Evolutionary conservation across 257 asterid genomes (phyloP).

Genomic region (Plectranthus barbatus): DNA sequence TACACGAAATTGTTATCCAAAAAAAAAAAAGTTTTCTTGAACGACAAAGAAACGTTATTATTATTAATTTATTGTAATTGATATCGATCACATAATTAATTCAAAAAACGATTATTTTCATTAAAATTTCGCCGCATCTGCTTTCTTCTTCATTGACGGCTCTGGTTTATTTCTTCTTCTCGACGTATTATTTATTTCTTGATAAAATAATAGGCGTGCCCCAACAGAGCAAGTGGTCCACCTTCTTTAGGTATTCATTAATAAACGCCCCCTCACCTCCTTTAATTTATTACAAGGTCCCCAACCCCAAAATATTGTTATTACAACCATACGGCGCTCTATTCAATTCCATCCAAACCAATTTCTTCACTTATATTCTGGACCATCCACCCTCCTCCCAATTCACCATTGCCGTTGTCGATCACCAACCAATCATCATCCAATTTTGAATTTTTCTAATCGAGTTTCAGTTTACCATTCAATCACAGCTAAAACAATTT

Average conservation of each 20-base stretch:
- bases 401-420: too few species aligned
- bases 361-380: background rate
- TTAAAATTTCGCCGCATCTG: too few species aligned
- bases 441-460: too few species aligned
- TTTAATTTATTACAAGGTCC: constrained; percentile 26
- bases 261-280: background rate
- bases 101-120: too few species aligned
- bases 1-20: constrained; percentile 23
- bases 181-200: too few species aligned
- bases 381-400: too few species aligned
- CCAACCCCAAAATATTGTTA: constrained; percentile 18
- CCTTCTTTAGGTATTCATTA: background rate
- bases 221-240: constrained; percentile 28
- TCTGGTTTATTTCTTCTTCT: too few species aligned
- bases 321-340: constrained; percentile 21
- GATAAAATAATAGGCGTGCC: background rate
- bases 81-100: background rate
- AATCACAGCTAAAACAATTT: too few species aligned
- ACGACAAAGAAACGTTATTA: background rate
- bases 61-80: background rate
- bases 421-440: too few species aligned
- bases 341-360: constrained; percentile 16
- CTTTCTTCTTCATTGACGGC: too few species aligned
- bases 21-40: background rate
- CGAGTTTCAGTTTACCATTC: too few species aligned